Evolutionary conservation across 495 filamentous ascomycete genomes (phyloP).

Genomic region (Hyaloscypha bicolor): DNA sequence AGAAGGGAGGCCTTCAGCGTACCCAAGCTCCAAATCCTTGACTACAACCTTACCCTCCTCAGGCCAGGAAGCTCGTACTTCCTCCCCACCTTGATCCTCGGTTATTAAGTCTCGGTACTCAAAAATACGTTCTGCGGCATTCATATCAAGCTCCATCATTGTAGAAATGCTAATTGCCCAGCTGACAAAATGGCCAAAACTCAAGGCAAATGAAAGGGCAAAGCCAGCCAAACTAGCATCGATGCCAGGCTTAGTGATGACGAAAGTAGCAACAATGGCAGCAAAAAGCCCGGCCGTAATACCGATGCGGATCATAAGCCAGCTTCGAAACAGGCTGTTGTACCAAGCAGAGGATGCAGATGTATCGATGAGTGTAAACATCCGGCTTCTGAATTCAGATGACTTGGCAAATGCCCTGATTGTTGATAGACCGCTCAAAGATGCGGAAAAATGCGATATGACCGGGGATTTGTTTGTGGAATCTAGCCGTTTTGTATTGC

Average conservation of each 20-base stretch:
- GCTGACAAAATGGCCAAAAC: constrained; percentile 58
- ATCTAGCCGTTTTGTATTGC: constrained; percentile 68
- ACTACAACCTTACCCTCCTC: constrained; percentile 42
- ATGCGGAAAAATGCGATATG: constrained; percentile 61
- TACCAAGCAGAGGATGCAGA: constrained; percentile 54
- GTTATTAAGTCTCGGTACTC: constrained; percentile 39
- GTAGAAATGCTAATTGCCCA: constrained; percentile 48
- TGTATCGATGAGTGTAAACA: constrained; percentile 58
- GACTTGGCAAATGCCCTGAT: constrained; percentile 64
- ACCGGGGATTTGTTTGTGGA: constrained; percentile 61
- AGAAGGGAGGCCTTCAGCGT: constrained; percentile 42
- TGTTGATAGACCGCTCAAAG: constrained; percentile 61
- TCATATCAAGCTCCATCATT: constrained; percentile 45
- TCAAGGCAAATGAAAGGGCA: constrained; percentile 47
- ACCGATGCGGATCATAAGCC: constrained; percentile 61
- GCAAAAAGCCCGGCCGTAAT: constrained; percentile 62
- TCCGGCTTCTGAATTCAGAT: constrained; percentile 53
- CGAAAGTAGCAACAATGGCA: constrained; percentile 53
- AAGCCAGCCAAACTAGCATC: constrained; percentile 69
- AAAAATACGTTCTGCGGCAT: constrained; percentile 41
- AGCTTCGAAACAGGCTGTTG: constrained; percentile 56
- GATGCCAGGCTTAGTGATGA: constrained; percentile 53
- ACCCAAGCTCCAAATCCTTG: constrained; percentile 41
- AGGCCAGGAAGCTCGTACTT: constrained; percentile 45
- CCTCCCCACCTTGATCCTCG: constrained; percentile 36